phyloP scores from a whole-genome alignment of 371 early-diverging fungal species.

The Rhizopus microsporus region DNA sequence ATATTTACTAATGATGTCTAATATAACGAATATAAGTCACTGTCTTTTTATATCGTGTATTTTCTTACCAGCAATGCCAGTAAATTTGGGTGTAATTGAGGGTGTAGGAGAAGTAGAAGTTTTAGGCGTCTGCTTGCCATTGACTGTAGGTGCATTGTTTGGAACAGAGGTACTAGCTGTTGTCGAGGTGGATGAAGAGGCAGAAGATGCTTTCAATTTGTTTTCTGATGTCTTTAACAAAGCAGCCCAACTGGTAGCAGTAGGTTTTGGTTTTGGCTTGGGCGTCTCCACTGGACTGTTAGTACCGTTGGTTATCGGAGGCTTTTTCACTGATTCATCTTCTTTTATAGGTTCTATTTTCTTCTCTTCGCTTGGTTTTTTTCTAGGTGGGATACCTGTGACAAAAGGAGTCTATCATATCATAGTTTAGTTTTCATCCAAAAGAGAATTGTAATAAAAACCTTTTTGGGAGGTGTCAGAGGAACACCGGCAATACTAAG shows the following conservation, averaged over 20 bases:
- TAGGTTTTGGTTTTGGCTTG: slow-evolving; percentile 35
- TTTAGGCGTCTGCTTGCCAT: slow-evolving; percentile 18
- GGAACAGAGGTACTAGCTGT: slow-evolving; percentile 15
- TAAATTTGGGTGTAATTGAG: slow-evolving; percentile 38
- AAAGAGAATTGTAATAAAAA: slow-evolving; percentile 19
- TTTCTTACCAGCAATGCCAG: slow-evolving; percentile 47
- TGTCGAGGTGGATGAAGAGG: slow-evolving; percentile 8
- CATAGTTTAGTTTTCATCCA: slow-evolving; percentile 1
- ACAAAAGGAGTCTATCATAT: slow-evolving; percentile 45
- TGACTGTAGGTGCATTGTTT: slow-evolving; percentile 1
- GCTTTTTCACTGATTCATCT: slow-evolving; percentile 19
- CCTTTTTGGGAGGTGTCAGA: slow-evolving; percentile 43
- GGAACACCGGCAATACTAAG: slow-evolving; percentile 51
- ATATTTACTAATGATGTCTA: slow-evolving; percentile 58
- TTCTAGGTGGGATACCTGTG: slow-evolving; percentile 31
- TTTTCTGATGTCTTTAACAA: slow-evolving; percentile 44
- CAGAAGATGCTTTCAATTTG: slow-evolving; percentile 10
- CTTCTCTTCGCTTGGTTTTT: slow-evolving; percentile 5
- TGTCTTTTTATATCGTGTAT: not conserved
- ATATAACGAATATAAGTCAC: not conserved
- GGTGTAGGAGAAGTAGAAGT: slow-evolving; percentile 25
- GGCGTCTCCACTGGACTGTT: slow-evolving; percentile 25
- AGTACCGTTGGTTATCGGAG: slow-evolving; percentile 14
- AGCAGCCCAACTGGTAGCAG: slow-evolving; percentile 60
- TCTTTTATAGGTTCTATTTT: slow-evolving; percentile 15